Percentiles rank a stretch among this genome's conserved stretches.
phyloP scores from a whole-genome alignment of 2,329 filamentous ascomycete genomes.

The Colletotrichum lindemuthianum region DNA sequence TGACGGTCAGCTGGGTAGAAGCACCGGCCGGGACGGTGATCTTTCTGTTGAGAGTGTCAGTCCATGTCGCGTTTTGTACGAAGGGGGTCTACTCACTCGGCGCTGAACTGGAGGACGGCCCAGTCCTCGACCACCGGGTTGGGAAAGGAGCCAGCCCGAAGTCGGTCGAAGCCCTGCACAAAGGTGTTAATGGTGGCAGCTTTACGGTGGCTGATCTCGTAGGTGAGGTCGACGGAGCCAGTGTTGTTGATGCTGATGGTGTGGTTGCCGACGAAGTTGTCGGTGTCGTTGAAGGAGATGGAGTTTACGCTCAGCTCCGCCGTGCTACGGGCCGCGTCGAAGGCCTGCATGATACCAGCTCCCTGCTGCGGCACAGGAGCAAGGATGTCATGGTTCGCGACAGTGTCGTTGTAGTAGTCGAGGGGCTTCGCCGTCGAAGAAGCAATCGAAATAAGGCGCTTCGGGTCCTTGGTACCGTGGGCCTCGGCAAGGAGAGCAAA shows the following conservation, averaged over 20 bases:
- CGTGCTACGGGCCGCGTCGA: conserved; percentile 65
- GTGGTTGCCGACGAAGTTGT: conserved; percentile 58
- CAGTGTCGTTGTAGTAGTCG: conserved; percentile 55
- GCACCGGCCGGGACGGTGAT: conserved; percentile 55
- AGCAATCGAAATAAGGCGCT: conserved; percentile 57
- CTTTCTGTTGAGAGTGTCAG: conserved; percentile 32
- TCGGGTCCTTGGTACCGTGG: conserved; percentile 60
- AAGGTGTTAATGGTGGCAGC: conserved; percentile 66
- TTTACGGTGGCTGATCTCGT: conserved; percentile 60
- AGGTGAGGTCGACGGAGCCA: conserved; percentile 58
- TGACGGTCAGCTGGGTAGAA: conserved; percentile 56
- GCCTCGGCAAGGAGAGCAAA: conserved; percentile 63
- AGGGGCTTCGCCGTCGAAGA: conserved; percentile 60
- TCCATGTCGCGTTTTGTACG: rapidly evolving
- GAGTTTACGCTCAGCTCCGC: conserved; percentile 64
- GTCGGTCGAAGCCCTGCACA: conserved; percentile 47
- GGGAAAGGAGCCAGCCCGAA: conserved; percentile 51
- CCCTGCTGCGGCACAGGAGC: conserved; percentile 70
- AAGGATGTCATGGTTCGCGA: conserved; percentile 48
- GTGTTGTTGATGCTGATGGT: conserved; percentile 67
- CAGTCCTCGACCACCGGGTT: conserved; percentile 52
- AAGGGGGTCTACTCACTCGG: conserved; percentile 32
- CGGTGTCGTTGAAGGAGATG: conserved; percentile 72
- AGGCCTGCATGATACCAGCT: conserved; percentile 67
- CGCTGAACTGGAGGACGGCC: conserved; percentile 54